A percentile compares a stretch with the other conserved stretches of the same genome.
Evolutionary conservation across 345 rosid species (phyloP).

Genomic region (Eucalyptus melliodora): DNA sequence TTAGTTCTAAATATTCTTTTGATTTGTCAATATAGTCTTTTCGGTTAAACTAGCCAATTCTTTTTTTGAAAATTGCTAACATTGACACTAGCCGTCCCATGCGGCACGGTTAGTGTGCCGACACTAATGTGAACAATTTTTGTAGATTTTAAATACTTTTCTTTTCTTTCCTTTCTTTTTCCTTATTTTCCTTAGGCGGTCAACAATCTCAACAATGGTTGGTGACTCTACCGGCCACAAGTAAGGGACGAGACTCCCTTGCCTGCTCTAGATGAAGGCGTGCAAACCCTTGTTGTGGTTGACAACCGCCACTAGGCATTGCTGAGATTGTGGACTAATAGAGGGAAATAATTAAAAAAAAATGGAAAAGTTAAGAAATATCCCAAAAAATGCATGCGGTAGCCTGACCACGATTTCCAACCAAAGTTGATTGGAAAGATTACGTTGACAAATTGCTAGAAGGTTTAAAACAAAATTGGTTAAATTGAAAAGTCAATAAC

Average conservation of each 20-base stretch:
- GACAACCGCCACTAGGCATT: too few species aligned
- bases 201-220: too few species aligned
- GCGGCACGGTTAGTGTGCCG: fast-evolving
- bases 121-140: not conserved
- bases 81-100: not conserved
- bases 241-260: not conserved
- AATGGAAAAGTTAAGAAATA: not conserved
- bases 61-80: not conserved
- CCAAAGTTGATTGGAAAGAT: not conserved
- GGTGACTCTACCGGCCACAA: not conserved
- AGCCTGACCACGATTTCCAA: not conserved
- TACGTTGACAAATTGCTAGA: not conserved
- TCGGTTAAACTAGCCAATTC: not conserved
- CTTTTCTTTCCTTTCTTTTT: not conserved
- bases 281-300: not conserved
- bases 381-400: not conserved
- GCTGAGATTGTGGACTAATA: not conserved
- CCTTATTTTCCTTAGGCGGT: not conserved
- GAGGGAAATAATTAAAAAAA: not conserved
- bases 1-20: not conserved
- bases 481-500: not conserved
- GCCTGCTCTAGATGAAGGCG: not conserved
- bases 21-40: not conserved
- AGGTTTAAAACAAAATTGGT: not conserved
- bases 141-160: not conserved